These are phyloP conservation scores for Cyberlindnera euphorbiae DNA, from an alignment of 805 yeast genomes.

Conservation along the genomic window DNA sequence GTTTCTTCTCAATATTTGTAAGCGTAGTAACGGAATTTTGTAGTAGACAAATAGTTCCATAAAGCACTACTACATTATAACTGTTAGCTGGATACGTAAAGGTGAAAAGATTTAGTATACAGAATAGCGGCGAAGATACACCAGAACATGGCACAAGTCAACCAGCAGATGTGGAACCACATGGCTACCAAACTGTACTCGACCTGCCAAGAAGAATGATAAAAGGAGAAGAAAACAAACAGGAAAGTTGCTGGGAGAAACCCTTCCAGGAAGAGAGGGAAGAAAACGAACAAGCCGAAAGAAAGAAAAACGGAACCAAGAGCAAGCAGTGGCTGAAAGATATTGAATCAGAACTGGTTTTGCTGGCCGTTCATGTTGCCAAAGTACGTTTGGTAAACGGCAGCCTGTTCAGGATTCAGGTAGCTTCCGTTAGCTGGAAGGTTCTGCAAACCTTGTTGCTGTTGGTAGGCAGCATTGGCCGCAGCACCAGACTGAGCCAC, in stretches of 20 bases:
- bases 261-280: no score
- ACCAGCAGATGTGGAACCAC: neutral
- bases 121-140: no score
- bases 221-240: neutral
- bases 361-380: slow-evolving; percentile 54
- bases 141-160: no score
- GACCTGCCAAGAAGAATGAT: neutral
- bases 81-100: no score
- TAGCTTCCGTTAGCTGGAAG: slow-evolving; percentile 40
- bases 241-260: neutral
- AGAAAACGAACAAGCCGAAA: neutral
- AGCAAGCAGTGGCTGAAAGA: neutral
- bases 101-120: no score
- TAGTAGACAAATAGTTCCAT: no score
- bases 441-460: slow-evolving; percentile 37
- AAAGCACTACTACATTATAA: no score
- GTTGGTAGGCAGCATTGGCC: slow-evolving; percentile 34
- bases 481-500: slow-evolving; percentile 7
- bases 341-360: slow-evolving; percentile 37
- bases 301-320: neutral
- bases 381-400: slow-evolving; percentile 62
- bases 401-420: slow-evolving; percentile 43
- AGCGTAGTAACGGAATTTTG: no score
- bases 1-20: no score
- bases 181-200: no score